phyloP scores from a whole-genome alignment of 257 asterid genomes.

The Capsicum chinense region DNA sequence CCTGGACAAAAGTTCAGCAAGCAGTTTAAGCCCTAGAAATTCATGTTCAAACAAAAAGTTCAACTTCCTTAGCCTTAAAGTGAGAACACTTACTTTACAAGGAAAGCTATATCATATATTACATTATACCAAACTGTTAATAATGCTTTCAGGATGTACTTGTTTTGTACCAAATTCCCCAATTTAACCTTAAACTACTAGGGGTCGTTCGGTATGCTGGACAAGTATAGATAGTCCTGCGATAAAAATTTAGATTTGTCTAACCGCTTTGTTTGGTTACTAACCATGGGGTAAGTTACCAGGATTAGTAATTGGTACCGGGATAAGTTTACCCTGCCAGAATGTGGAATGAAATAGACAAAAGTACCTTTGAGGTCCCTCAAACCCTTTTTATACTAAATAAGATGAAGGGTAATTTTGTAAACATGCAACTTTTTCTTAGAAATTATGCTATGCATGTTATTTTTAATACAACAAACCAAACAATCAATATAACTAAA shows the following conservation, averaged over 20 bases:
- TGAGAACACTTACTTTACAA: neutral
- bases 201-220: neutral
- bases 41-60: constrained; percentile 18
- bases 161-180: neutral
- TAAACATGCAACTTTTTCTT: neutral
- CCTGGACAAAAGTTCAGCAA: constrained; percentile 57
- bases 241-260: neutral
- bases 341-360: neutral
- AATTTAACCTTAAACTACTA: neutral
- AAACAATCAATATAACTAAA: neutral
- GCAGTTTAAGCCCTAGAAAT: constrained; percentile 20
- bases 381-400: neutral
- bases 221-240: neutral
- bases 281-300: neutral
- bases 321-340: neutral
- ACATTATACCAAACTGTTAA: neutral
- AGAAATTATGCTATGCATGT: neutral
- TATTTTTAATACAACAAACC: neutral
- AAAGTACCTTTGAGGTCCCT: neutral
- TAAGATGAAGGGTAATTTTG: neutral
- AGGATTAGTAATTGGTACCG: neutral
- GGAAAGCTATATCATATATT: neutral
- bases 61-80: constrained; percentile 37
- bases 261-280: neutral
- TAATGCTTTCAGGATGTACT: neutral